A percentile compares a stretch with the other conserved stretches of the same genome.
Conservation (phyloP, 1,284 basidiomycete species). For the Fomitopsis schrenkii region DNA sequence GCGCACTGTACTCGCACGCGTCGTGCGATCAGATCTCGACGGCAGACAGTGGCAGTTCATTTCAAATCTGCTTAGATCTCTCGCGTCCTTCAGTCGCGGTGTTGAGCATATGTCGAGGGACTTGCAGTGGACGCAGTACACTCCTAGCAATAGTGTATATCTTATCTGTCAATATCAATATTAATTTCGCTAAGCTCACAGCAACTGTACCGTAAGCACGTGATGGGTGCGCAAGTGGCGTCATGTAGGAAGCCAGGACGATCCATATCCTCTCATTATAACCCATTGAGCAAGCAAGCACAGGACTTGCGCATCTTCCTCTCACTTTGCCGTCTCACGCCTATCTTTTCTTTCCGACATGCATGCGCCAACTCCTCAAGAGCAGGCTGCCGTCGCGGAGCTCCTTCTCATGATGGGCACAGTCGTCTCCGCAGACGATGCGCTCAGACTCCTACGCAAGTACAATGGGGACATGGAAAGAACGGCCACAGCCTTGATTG, state of each 20-base stretch:
- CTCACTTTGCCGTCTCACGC: not conserved
- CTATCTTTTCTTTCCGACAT: slow-evolving; percentile 1
- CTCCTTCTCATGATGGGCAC: slow-evolving; percentile 37
- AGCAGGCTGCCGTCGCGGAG: slow-evolving; percentile 30
- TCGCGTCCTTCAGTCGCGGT: not conserved
- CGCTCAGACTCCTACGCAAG: slow-evolving; percentile 50
- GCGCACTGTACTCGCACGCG: not conserved
- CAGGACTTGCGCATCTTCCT: too few species aligned
- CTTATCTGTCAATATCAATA: too few species aligned
- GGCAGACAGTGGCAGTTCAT: not conserved
- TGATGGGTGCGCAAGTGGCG: too few species aligned
- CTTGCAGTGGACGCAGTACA: too few species aligned
- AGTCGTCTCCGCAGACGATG: slow-evolving; percentile 38
- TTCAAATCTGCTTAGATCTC: not conserved
- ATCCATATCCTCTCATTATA: too few species aligned
- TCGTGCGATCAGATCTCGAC: not conserved
- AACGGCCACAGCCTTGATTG: slow-evolving; percentile 55
- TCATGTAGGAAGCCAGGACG: too few species aligned
- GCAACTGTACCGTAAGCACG: too few species aligned
- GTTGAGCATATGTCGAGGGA: not conserved
- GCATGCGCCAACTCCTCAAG: slow-evolving; percentile 8
- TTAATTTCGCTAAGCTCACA: too few species aligned
- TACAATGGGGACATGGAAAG: slow-evolving; percentile 57
- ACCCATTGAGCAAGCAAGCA: too few species aligned
- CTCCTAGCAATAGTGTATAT: too few species aligned